Evolutionary conservation across 495 filamentous ascomycete species (phyloP), one percentile per base, ranked within the genome.

Genomic region (Venustampulla echinocandica): DNA sequence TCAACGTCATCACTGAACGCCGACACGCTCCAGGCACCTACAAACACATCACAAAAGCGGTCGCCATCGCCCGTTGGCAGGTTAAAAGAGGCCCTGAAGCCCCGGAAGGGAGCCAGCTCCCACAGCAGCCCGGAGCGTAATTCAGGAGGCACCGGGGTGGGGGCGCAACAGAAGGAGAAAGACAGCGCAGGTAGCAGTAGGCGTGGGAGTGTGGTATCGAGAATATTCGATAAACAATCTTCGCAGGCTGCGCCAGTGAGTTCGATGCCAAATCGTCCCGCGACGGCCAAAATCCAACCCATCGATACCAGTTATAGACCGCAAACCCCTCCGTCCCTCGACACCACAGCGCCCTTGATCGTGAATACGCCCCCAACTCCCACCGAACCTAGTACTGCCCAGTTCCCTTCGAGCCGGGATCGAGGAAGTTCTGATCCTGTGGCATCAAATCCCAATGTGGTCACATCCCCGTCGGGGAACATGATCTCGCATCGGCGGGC

Each of bases 401-500:
- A 47, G 4, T 55, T 56, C 34, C 25, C 46, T 4, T n/a, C 38
- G 4, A 35, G 17, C 30, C 50, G 42, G 18, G 57, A 60, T 4
- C 42, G 57, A 10, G 48, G 44, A 1, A 33, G 36, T 49, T 56
- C 55, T 36, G 58, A 50, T 24, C 63, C 53, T 9, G 46, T 53
- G 19, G 53, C 61, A 4, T 58, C 62, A 48, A 53, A 70, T 46
- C 39, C 66, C 42, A 47, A 65, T 57, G 52, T 68, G 55, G 60
- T 62, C 6, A 68, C 69, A 30, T 67, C 64, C 23, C 56, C 64
- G 21, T 55, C 64, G 46, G 81, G 82, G 47, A 85, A 80, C 59
- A 87, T 85, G 82, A 89, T 85, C 64, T 79, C 84, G 24, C 70
- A 74, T 52, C 70, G 82, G 32, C 73, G 83, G 4, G 75, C 73